Evolutionary conservation across 2,329 filamentous ascomycete species (phyloP).

Genomic region (Ascosphaera aggregata): DNA sequence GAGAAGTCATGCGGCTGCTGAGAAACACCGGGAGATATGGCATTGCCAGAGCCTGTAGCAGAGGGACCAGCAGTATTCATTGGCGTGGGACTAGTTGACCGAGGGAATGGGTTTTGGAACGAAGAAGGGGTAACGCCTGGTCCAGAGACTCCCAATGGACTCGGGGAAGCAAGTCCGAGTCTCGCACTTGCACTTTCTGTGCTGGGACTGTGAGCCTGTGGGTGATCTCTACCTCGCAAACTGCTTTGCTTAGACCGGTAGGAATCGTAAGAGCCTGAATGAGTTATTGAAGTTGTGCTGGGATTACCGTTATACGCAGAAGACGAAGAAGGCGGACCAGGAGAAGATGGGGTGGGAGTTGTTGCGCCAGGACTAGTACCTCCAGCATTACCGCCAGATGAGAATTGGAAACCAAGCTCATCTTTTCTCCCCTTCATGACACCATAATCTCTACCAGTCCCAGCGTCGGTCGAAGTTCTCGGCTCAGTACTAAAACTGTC

Average conservation of each 20-base stretch:
- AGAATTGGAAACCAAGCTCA: background rate
- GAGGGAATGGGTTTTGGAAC: background rate
- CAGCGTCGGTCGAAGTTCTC: background rate
- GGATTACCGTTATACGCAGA: background rate
- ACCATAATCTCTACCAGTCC: background rate
- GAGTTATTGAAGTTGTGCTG: background rate
- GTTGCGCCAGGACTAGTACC: background rate
- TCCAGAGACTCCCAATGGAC: background rate
- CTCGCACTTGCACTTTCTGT: background rate
- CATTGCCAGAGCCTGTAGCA: background rate
- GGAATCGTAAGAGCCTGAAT: background rate
- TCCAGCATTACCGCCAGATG: background rate
- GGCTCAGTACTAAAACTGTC: background rate
- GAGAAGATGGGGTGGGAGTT: background rate
- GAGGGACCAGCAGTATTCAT: background rate
- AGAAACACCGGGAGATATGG: background rate
- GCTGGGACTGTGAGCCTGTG: background rate
- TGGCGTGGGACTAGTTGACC: background rate
- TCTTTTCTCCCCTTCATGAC: background rate
- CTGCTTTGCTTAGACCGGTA: background rate
- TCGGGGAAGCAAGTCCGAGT: background rate
- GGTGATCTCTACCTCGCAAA: background rate
- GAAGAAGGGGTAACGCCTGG: background rate
- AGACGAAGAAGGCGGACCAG: background rate
- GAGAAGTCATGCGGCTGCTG: background rate